A percentile compares a stretch with the other conserved stretches of the same genome.
Evolutionary conservation across 2,329 filamentous ascomycete species (phyloP).

Genomic region (Aspergillus tubingensis): DNA sequence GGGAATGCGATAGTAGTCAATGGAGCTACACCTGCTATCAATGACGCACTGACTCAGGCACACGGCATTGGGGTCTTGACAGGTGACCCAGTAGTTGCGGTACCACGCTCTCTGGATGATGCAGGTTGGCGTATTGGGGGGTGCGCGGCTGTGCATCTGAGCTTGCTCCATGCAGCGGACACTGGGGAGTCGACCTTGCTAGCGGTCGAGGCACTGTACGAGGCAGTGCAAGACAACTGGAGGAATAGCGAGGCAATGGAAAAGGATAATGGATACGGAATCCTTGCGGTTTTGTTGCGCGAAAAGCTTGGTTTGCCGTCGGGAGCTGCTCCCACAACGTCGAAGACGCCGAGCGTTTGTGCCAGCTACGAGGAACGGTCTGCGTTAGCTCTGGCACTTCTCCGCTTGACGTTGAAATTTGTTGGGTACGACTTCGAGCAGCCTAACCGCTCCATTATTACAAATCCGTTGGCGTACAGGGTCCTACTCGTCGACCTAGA

Average conservation of each 20-base stretch:
- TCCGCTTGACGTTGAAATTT: conserved; percentile 78
- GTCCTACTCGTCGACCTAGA: conserved; percentile 90
- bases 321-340: conserved; percentile 41
- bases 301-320: conserved; percentile 65
- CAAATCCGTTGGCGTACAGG: conserved; percentile 92
- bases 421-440: conserved; percentile 82
- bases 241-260: conserved; percentile 98
- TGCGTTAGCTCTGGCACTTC: conserved; percentile 59
- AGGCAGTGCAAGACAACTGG: conserved; percentile 88
- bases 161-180: conserved; percentile 75
- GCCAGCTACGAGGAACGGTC: conserved; percentile 51
- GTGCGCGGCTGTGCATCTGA: conserved; percentile 80
- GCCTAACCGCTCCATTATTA: conserved; percentile 85
- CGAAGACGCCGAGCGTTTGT: conserved; percentile 42
- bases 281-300: conserved; percentile 78
- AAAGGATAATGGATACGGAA: conserved; percentile 87
- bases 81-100: conserved; percentile 77
- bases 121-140: conserved; percentile 92
- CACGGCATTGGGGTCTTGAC: conserved; percentile 81
- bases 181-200: conserved; percentile 71
- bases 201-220: conserved; percentile 80
- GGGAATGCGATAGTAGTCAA: conserved; percentile 84
- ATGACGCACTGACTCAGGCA: conserved; percentile 79
- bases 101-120: conserved; percentile 85
- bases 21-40: conserved; percentile 80